A percentile compares a stretch with the other conserved stretches of the same genome.
phyloP scores from a whole-genome alignment of 768 basidiomycete genomes.

The Scleroderma bovista region DNA sequence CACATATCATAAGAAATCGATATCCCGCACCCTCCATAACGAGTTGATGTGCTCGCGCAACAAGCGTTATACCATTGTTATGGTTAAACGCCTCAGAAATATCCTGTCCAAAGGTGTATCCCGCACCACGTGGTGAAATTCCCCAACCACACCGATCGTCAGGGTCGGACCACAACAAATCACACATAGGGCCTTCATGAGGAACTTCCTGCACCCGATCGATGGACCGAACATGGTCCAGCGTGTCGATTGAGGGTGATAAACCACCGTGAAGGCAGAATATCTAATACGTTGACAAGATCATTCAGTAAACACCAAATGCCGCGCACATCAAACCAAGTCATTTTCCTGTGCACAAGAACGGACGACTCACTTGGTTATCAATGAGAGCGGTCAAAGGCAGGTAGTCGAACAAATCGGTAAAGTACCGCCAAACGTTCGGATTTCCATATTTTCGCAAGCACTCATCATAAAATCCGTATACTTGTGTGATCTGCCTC shows the following conservation, averaged over 20 bases:
- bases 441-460: slow-evolving; percentile 99
- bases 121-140: slow-evolving; percentile 96
- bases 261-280: slow-evolving; percentile 98
- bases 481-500: slow-evolving; percentile 99
- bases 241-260: slow-evolving; percentile 98
- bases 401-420: slow-evolving; percentile 96
- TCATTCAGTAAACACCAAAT: slow-evolving; percentile 2
- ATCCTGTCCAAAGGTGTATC: slow-evolving; percentile 98
- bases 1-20: slow-evolving; percentile 1
- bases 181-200: slow-evolving; percentile 99
- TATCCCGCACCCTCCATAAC: slow-evolving; percentile 86
- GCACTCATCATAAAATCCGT: slow-evolving; percentile 99
- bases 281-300: slow-evolving; percentile 53
- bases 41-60: slow-evolving; percentile 89
- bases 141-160: slow-evolving; percentile 99
- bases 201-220: slow-evolving; percentile 99
- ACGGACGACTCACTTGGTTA: slow-evolving; percentile 77
- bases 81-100: slow-evolving; percentile 99
- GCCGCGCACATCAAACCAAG: background rate
- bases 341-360: background rate
- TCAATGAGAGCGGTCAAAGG: slow-evolving; percentile 97
- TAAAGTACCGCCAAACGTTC: slow-evolving; percentile 99
- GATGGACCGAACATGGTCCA: slow-evolving; percentile 98
- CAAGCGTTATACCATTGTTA: slow-evolving; percentile 95
- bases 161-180: slow-evolving; percentile 98